Base-by-base conservation (phyloP, 2,329 filamentous ascomycete species). In the Eurotiales sp. region DNA sequence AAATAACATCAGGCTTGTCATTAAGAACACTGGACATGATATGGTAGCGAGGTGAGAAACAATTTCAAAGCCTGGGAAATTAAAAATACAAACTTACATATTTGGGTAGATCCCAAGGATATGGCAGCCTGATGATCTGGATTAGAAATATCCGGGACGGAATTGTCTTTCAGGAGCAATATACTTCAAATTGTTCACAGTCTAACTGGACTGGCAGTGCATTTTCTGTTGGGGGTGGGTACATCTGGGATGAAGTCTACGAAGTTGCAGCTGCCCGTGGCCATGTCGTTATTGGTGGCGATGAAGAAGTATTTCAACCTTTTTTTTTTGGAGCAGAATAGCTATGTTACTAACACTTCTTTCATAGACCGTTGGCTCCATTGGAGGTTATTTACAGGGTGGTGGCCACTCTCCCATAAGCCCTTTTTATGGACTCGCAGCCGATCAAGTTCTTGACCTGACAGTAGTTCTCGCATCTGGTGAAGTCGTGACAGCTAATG, bases 311-410 rank as follows among this genome's bases (percentile, higher is more conserved):
- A 32, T 32, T 3, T 45, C 23, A n/a, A n/a, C n/a, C n/a, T n/a
- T n/a, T n/a, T n/a, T n/a, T n/a, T n/a, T n/a, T n/a, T n/a, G n/a
- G n/a, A n/a, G n/a, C 17, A 40, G 22, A 22, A 12, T 2, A 40
- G 15, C 21, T 40, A 40, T 40, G 22, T 40, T 40, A 22, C 37
- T 40, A 22, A 40, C 15, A 22, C 8, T 21, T 40, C 11, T 14
- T 21, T 8, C 14, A 36, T 75, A 74, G 0, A 78, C 76, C 0
- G 81, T 85, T 5, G 82, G 81, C 1, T 57, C 82, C 8, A 77
- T 79, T 0, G 83, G 83, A 11, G 83, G 83, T 1, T 86, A 79
- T 57, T 76, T 72, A 3, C 79, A 82, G 60, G 82, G 81, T 4
- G 83, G 81, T 11, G 83, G 84, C 0, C 81, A 84, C 59, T 76